phyloP scores from a whole-genome alignment of 371 early-diverging fungal genomes.

The Syncephalastrum racemosum region DNA sequence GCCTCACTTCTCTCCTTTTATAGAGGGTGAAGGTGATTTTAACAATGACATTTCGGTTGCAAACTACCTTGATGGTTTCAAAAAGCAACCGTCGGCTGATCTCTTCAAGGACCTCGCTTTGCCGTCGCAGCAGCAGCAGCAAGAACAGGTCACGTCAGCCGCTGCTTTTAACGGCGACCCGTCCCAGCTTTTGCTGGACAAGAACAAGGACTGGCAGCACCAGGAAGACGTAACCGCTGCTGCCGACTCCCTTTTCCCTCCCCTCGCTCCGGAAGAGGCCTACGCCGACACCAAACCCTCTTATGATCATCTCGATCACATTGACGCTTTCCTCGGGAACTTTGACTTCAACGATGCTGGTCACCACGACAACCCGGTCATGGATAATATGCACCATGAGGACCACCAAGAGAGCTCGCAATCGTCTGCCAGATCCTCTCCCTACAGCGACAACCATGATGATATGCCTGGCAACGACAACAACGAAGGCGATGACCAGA shows the following conservation, averaged over 20 bases:
- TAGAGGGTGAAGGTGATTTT: slow-evolving; percentile 1
- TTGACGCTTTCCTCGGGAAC: too few species aligned
- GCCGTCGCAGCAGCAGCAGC: neutral
- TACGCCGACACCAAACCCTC: neutral
- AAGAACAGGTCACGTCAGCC: slow-evolving; percentile 1
- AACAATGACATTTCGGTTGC: slow-evolving; percentile 24
- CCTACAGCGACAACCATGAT: too few species aligned
- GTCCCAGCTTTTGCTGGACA: slow-evolving; percentile 22
- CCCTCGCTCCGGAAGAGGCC: slow-evolving; percentile 25
- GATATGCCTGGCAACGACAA: too few species aligned
- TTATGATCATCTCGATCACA: too few species aligned
- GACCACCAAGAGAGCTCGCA: too few species aligned
- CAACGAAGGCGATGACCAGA: too few species aligned
- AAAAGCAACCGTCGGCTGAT: slow-evolving; percentile 15
- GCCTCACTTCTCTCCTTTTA: slow-evolving; percentile 26
- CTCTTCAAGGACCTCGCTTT: slow-evolving; percentile 2
- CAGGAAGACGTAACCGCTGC: slow-evolving; percentile 8
- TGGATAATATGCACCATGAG: too few species aligned
- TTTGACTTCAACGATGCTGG: neutral
- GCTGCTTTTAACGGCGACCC: slow-evolving; percentile 20
- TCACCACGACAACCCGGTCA: too few species aligned
- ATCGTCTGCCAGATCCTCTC: too few species aligned
- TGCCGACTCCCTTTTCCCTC: slow-evolving; percentile 37
- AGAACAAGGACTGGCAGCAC: slow-evolving; percentile 1
- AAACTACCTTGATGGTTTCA: slow-evolving; percentile 24